A percentile compares a stretch with the other conserved stretches of the same genome.
Conservation (phyloP, 1,139 yeast genomes). For the Suhomyces coccinellae region DNA sequence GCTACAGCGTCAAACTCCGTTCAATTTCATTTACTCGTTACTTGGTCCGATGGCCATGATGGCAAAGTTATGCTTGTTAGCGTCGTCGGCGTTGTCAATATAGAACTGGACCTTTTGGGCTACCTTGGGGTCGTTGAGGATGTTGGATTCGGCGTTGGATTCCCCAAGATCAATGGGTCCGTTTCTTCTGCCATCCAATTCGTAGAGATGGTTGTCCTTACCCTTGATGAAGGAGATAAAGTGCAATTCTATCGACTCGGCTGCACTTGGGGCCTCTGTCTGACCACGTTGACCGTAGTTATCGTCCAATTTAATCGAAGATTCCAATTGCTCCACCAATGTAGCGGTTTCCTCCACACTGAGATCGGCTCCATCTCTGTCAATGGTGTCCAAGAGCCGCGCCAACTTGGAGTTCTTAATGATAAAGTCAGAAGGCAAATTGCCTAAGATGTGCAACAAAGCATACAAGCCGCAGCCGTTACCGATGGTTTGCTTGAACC, state of each 20-base stretch:
- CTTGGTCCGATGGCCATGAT: constrained; percentile 65
- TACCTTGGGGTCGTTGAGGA: constrained; percentile 55
- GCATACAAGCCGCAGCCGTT: constrained; percentile 97
- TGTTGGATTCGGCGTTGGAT: constrained; percentile 37
- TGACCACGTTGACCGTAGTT: constrained; percentile 69
- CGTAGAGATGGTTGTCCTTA: constrained; percentile 62
- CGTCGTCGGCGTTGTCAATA: constrained; percentile 60
- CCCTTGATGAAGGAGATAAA: constrained; percentile 74
- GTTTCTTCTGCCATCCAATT: constrained; percentile 83
- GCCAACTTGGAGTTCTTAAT: constrained; percentile 37
- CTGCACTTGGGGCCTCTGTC: constrained; percentile 76
- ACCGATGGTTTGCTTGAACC: constrained; percentile 83
- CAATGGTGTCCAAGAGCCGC: constrained; percentile 19
- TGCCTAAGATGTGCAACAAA: constrained; percentile 70
- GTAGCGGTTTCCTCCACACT: constrained; percentile 31
- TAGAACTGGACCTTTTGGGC: constrained; percentile 62
- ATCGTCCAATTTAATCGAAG: constrained; percentile 47
- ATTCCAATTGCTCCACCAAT: constrained; percentile 56
- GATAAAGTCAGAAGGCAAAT: constrained; percentile 52
- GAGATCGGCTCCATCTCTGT: constrained; percentile 1
- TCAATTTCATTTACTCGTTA: constrained; percentile 1
- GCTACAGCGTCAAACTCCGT: background rate
- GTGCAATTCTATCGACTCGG: constrained; percentile 66
- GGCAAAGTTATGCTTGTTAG: constrained; percentile 61
- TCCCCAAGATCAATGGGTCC: constrained; percentile 73